Evolutionary conservation across 2,329 filamentous ascomycete species (phyloP).

Genomic region (Colletotrichum siamense): DNA sequence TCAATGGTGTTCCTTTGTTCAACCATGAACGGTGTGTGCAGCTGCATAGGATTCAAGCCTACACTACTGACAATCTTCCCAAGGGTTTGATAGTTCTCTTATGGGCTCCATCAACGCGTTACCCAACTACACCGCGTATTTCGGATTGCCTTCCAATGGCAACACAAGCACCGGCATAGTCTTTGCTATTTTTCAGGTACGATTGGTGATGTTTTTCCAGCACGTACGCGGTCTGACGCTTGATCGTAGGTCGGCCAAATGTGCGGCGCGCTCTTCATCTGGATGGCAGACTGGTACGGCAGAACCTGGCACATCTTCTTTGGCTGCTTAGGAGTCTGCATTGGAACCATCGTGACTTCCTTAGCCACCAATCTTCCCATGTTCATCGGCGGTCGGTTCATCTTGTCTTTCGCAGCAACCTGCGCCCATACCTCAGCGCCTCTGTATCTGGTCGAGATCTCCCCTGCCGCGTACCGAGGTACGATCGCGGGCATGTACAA

Average conservation of each 20-base stretch:
- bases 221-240: not conserved
- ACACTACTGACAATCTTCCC: fast-evolving
- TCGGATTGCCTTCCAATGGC: conserved; percentile 35
- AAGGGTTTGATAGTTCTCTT: conserved; percentile 45
- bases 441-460: conserved; percentile 64
- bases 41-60: fast-evolving
- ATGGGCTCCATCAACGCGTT: conserved; percentile 49
- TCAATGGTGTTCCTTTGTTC: conserved; percentile 37
- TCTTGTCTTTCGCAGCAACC: conserved; percentile 59
- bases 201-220: not conserved
- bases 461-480: conserved; percentile 63
- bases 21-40: conserved; percentile 41
- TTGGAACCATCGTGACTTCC: conserved; percentile 56
- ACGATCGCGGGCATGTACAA: conserved; percentile 61
- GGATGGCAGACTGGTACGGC: conserved; percentile 49
- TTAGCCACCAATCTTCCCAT: conserved; percentile 45
- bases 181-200: conserved; percentile 46
- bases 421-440: conserved; percentile 63
- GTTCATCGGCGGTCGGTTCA: conserved; percentile 54
- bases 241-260: conserved; percentile 43
- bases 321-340: conserved; percentile 51
- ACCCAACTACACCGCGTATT: conserved; percentile 42
- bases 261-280: conserved; percentile 45
- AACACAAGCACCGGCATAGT: conserved; percentile 47
- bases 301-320: conserved; percentile 47